phyloP scores from a whole-genome alignment of 805 yeast genomes.

The Kluyveromyces nonfermentans region DNA sequence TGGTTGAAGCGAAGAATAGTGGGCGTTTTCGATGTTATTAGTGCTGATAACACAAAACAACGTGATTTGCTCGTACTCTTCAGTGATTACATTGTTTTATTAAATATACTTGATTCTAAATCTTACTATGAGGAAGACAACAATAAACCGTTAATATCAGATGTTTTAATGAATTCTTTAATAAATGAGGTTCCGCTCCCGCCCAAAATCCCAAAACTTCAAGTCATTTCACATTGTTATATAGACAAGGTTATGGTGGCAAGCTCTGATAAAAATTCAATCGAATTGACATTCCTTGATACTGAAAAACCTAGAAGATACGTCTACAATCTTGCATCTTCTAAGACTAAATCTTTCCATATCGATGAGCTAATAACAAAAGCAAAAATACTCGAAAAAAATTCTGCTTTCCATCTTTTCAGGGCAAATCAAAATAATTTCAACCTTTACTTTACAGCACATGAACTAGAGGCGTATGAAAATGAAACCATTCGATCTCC shows the following conservation, averaged over 20 bases:
- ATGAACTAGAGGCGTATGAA: conserved; percentile 43
- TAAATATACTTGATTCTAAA: conserved; percentile 42
- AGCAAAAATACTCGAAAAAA: conserved; percentile 67
- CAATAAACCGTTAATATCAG: conserved; percentile 54
- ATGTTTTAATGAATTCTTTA: conserved; percentile 81
- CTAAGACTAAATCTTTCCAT: conserved; percentile 47
- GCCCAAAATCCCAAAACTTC: conserved; percentile 55
- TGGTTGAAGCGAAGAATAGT: conserved; percentile 85
- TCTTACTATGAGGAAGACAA: conserved; percentile 14
- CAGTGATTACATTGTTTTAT: conserved; percentile 66
- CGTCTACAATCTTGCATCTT: conserved; percentile 17
- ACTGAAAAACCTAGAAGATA: conserved; percentile 21
- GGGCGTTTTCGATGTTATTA: conserved; percentile 49
- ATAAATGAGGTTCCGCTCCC: conserved; percentile 73
- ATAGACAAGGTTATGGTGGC: conserved; percentile 48
- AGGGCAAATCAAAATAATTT: conserved; percentile 34
- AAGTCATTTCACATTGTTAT: conserved; percentile 58
- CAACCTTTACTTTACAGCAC: conserved; percentile 59
- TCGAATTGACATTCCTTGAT: conserved; percentile 14
- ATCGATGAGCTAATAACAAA: conserved; percentile 41
- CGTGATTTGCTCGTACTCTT: conserved; percentile 62
- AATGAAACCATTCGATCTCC: conserved; percentile 52
- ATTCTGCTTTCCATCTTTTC: conserved; percentile 82
- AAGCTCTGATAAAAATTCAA: conserved; percentile 25
- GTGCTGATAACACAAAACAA: conserved; percentile 26